Evolutionary conservation across 352 stramenopile genomes (phyloP), one percentile per base, ranked within the genome.

Genomic region (Thraustochytrium sp.): DNA sequence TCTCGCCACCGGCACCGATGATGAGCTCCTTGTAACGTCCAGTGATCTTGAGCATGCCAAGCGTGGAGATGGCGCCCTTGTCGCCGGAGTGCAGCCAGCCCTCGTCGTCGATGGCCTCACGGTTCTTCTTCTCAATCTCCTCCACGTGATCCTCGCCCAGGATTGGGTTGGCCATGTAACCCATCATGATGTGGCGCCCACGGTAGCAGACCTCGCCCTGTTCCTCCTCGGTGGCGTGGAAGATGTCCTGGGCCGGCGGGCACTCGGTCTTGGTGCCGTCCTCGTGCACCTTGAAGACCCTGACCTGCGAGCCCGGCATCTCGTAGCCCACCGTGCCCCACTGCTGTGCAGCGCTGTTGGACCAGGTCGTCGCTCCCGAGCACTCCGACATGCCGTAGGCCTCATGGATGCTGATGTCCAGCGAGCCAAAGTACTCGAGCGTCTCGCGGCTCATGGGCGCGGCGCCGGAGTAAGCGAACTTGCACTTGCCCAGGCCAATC

Each of bases 11-110:
- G 18, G 95, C 94, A 54, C 93, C 97, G 82, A 97, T 93, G 73
- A 98, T 95, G 26, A 98, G 85, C 87, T 98, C 95, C 87, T 98
- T 98, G 88, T 98, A 97, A 76, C 95, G 93, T n/a, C 95, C 95
- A 18, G 95, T 98, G 77, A 98, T 97, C 54, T 86, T 89, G 89
- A 97, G 92, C 86, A 98, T 98, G n/a, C 94, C 92, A 49, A 94
- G 87, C 26, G 86, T 46, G 31, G 89, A 84, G 21, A 97, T 90
- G 72, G 91, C 91, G n/a, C 92, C 94, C 55, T 93, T 94, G 85
- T 98, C 95, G 38, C 95, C 95, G 34, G 92, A 96, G 88, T 97
- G 93, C 44, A 98, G 87, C 90, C 91, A 98, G 26, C 95, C 95
- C 1, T 98, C 91, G 0, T 86, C 86, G 75, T 98, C 94, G 65